These are phyloP conservation scores for Epithemia pelagica DNA, from an alignment of 108 stramenopile genomes.

Conservation along the genomic window DNA sequence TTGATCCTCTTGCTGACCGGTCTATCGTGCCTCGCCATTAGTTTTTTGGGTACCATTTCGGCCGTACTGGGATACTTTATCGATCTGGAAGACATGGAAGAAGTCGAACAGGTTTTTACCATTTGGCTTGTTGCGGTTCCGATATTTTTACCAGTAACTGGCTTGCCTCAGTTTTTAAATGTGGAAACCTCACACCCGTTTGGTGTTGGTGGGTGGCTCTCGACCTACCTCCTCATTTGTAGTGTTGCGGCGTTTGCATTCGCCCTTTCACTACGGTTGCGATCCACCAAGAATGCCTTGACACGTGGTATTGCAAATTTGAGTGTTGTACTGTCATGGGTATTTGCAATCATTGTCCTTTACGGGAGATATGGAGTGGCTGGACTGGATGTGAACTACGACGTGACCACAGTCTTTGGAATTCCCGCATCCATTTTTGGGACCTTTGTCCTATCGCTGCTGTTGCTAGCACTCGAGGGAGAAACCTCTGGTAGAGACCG, in stretches of 20 bases:
- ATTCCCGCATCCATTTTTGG: slow-evolving; percentile 59
- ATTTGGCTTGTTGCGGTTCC: slow-evolving; percentile 51
- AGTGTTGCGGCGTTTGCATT: slow-evolving; percentile 38
- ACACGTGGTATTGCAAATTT: slow-evolving; percentile 59
- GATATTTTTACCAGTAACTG: slow-evolving; percentile 32
- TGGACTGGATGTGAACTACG: slow-evolving; percentile 53
- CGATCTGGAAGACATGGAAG: slow-evolving; percentile 57
- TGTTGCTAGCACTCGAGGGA: slow-evolving; percentile 63
- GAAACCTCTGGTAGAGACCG: slow-evolving; percentile 37
- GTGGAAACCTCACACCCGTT: slow-evolving; percentile 42
- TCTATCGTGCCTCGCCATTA: slow-evolving; percentile 54
- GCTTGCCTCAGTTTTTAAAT: slow-evolving; percentile 32
- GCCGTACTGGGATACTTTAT: slow-evolving; percentile 68
- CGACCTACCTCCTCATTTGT: slow-evolving; percentile 58
- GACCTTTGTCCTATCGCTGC: slow-evolving; percentile 45
- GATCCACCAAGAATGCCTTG: slow-evolving; percentile 36
- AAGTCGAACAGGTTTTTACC: slow-evolving; percentile 56
- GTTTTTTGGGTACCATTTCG: slow-evolving; percentile 66
- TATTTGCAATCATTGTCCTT: slow-evolving; percentile 38
- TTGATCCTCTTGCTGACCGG: slow-evolving; percentile 47
- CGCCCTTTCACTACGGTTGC: slow-evolving; percentile 34
- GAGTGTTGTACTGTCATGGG: slow-evolving; percentile 49
- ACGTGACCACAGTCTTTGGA: slow-evolving; percentile 43
- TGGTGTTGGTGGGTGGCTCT: slow-evolving; percentile 64
- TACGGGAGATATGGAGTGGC: slow-evolving; percentile 67